A percentile compares a stretch with the other conserved stretches of the same genome.
These are phyloP conservation scores for Emergomyces pasteurianus DNA, from an alignment of 2,329 filamentous ascomycete species.

Conservation along the genomic window DNA sequence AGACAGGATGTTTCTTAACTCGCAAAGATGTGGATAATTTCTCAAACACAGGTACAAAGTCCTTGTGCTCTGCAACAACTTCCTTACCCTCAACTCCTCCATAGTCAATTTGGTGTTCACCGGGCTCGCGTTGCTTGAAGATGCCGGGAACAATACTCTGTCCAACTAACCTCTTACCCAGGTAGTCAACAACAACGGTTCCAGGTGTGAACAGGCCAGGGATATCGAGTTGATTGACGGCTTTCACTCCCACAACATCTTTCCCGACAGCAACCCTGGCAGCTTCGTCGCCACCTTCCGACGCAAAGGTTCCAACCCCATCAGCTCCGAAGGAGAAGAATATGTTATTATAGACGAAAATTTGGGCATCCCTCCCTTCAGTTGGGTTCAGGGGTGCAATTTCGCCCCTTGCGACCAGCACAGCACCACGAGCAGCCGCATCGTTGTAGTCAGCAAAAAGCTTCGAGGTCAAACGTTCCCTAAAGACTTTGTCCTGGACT, in stretches of 20 bases:
- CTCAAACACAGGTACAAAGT: slow-evolving; percentile 72
- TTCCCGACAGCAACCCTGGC: slow-evolving; percentile 93
- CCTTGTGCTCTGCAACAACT: slow-evolving; percentile 78
- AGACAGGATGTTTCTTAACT: slow-evolving; percentile 90
- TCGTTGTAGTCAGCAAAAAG: slow-evolving; percentile 97
- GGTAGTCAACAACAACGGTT: slow-evolving; percentile 91
- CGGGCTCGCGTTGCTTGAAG: slow-evolving; percentile 95
- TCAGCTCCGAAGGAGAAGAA: slow-evolving; percentile 99
- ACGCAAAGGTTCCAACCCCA: slow-evolving; percentile 92
- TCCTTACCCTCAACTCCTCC: slow-evolving; percentile 97
- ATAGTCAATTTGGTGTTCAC: slow-evolving; percentile 98
- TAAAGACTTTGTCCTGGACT: slow-evolving; percentile 90
- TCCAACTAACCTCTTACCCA: slow-evolving; percentile 91
- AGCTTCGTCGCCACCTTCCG: slow-evolving; percentile 91
- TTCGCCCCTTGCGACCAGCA: slow-evolving; percentile 84
- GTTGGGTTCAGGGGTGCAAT: slow-evolving; percentile 91
- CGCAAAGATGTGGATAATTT: slow-evolving; percentile 83
- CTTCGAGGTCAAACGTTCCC: slow-evolving; percentile 86
- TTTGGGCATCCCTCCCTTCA: slow-evolving; percentile 83
- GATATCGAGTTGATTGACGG: slow-evolving; percentile 95
- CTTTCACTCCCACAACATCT: slow-evolving; percentile 84
- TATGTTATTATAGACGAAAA: slow-evolving; percentile 99
- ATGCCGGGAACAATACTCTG: slow-evolving; percentile 98
- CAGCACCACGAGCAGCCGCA: slow-evolving; percentile 80
- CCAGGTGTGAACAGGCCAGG: slow-evolving; percentile 88